A percentile compares a stretch with the other conserved stretches of the same genome.
Conservation (phyloP, 2,329 filamentous ascomycete genomes). For the Phyllosticta capitalensis region DNA sequence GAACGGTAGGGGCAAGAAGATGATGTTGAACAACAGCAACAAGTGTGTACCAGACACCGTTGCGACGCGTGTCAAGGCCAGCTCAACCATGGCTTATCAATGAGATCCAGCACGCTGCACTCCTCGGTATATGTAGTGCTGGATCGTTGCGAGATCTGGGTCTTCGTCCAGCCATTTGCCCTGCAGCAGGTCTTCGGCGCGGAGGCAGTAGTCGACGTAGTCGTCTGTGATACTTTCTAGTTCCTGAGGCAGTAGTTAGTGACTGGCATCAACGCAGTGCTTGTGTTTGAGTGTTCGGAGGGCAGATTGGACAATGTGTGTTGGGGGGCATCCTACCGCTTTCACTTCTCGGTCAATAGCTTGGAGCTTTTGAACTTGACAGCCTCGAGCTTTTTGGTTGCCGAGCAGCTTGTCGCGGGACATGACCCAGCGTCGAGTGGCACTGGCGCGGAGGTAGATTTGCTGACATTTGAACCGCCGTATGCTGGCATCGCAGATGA, state of each 20-base stretch:
- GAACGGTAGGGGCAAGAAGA: no score
- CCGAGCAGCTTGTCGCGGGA: constrained; percentile 42
- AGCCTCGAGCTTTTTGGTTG: constrained; percentile 21
- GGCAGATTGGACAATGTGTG: neutral
- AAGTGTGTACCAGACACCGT: no score
- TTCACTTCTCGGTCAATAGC: constrained; percentile 39
- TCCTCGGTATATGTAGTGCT: constrained; percentile 15
- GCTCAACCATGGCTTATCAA: neutral
- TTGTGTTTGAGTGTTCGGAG: constrained; percentile 2
- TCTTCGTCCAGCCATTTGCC: constrained; percentile 55
- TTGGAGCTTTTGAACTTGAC: constrained; percentile 28
- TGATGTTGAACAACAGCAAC: no score
- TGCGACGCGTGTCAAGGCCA: neutral
- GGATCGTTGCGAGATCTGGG: constrained; percentile 44
- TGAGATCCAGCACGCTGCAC: neutral
- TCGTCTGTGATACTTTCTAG: constrained; percentile 47
- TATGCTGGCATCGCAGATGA: constrained; percentile 51
- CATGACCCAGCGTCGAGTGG: constrained; percentile 50
- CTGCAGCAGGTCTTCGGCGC: constrained; percentile 44
- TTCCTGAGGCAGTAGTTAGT: constrained; percentile 34
- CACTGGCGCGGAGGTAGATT: constrained; percentile 49
- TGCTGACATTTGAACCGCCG: constrained; percentile 54
- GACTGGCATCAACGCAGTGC: neutral
- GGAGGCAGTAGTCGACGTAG: constrained; percentile 46
- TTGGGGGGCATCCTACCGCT: constrained; percentile 30